Conservation (phyloP, 2,329 filamentous ascomycete genomes). For the Cladosporium sp. region DNA sequence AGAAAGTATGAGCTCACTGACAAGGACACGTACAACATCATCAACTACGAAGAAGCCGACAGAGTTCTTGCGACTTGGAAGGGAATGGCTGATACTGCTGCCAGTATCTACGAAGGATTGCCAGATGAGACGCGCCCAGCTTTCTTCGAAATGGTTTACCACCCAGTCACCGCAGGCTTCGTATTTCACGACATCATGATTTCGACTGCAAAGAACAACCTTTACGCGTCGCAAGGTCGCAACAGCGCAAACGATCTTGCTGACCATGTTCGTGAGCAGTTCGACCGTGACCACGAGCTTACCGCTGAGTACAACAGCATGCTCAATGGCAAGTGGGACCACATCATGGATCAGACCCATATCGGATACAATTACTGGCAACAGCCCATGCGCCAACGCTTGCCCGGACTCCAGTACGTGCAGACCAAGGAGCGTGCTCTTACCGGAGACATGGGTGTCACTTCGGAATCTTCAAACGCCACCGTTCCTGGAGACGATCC, state of each 20-base stretch:
- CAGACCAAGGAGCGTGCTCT: conserved; percentile 59
- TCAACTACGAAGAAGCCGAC: conserved; percentile 67
- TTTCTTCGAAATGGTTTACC: conserved; percentile 64
- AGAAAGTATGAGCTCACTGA: conserved; percentile 65
- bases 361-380: conserved; percentile 60
- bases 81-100: conserved; percentile 53
- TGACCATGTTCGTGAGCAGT: conserved; percentile 53
- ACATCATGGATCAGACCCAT: conserved; percentile 54
- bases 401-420: conserved; percentile 62
- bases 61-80: conserved; percentile 58
- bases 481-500: conserved; percentile 67
- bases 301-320: conserved; percentile 59
- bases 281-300: conserved; percentile 58
- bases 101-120: conserved; percentile 58
- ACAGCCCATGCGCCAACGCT: conserved; percentile 69
- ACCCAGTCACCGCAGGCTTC: conserved; percentile 60
- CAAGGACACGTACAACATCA: conserved; percentile 58
- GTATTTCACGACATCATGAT: conserved; percentile 58
- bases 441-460: conserved; percentile 63
- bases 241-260: conserved; percentile 59
- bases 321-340: conserved; percentile 62
- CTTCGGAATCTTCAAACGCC: conserved; percentile 65
- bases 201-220: conserved; percentile 53
- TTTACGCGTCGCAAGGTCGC: conserved; percentile 58
- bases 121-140: conserved; percentile 53